phyloP scores from a whole-genome alignment of 1,284 basidiomycete genomes.

The Ceratobasidium papillatum region DNA sequence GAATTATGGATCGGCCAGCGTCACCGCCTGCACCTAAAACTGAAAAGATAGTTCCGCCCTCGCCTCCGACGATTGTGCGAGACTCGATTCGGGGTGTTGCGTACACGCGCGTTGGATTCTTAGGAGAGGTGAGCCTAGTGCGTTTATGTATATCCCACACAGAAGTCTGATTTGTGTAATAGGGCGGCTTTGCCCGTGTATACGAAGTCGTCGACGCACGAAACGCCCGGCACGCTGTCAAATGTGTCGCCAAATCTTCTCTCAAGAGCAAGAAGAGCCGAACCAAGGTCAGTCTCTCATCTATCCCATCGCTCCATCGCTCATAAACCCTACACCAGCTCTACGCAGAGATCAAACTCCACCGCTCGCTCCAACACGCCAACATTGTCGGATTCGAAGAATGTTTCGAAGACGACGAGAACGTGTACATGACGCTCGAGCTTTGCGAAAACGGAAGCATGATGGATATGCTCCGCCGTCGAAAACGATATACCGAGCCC shows the following conservation, averaged over 20 bases:
- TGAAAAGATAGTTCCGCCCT: slow-evolving; percentile 80
- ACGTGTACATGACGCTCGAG: slow-evolving; percentile 97
- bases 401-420: slow-evolving; percentile 94
- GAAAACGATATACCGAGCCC: slow-evolving; percentile 89
- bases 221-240: slow-evolving; percentile 78
- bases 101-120: slow-evolving; percentile 77
- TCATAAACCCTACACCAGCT: slow-evolving; percentile 62
- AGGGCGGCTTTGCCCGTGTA: slow-evolving; percentile 92
- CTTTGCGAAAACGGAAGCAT: slow-evolving; percentile 85
- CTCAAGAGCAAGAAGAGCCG: slow-evolving; percentile 92
- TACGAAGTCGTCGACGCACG: slow-evolving; percentile 82
- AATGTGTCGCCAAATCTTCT: slow-evolving; percentile 84
- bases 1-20: slow-evolving; percentile 44
- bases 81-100: slow-evolving; percentile 68
- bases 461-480: slow-evolving; percentile 90
- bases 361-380: slow-evolving; percentile 88
- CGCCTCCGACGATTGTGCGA: slow-evolving; percentile 78
- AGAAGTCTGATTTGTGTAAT: slow-evolving; percentile 19
- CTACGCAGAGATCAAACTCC: slow-evolving; percentile 99
- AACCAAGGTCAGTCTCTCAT: slow-evolving; percentile 72
- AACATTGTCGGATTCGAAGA: slow-evolving; percentile 94
- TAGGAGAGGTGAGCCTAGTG: slow-evolving; percentile 74
- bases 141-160: slow-evolving; percentile 48
- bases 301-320: slow-evolving; percentile 18
- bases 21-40: slow-evolving; percentile 80